Evolutionary conservation across 2,329 filamentous ascomycete species (phyloP), one percentile per base, ranked within the genome.

Genomic region (Biscogniauxia sp.): DNA sequence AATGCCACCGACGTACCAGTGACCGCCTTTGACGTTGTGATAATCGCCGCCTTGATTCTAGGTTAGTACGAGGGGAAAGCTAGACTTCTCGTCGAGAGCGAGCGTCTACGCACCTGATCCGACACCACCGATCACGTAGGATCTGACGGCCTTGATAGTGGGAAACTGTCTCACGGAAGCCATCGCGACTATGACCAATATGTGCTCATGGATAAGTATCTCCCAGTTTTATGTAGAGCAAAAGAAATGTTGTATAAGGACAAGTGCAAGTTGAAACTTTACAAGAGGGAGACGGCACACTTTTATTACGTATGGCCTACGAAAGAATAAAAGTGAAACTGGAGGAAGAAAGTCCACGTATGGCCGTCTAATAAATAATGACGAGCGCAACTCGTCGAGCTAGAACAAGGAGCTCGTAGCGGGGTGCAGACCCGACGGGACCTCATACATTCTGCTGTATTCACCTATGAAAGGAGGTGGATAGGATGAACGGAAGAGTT

Each of bases 11-110:
- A 64, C 80, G 67, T 76, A 88, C 87, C 87, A 89, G 70, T 89
- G 87, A 20, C 86, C 86, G 37, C 85, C 83, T 66, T 92, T 84
- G 70, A 96, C 93, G 82, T 97, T 97, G 82, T 97, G 93, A 75
- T 97, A 97, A 74, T 94, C 91, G 64, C 90, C 90, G 60, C 90
- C 89, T 77, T 77, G 58, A 78, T 78, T 15, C 32, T 55, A 63
- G 53, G 64, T 60, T 58, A 61, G 45, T 37, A 28, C 32, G 23
- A 51, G 32, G 53, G 25, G 13, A 25, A 17, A 51, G 20, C 6
- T 51, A 32, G 25, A 17, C 54, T 15, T 56, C 54, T 51, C n/a
- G 6, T 51, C 17, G 13, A 26, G 37, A 8, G 20, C 25, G 26
- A 11, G 55, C 20, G 50, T 9, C 41, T 49, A 83, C 85, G 28